These are phyloP conservation scores for Knufia fluminis DNA, from an alignment of 2,329 filamentous ascomycete species.

Conservation along the genomic window DNA sequence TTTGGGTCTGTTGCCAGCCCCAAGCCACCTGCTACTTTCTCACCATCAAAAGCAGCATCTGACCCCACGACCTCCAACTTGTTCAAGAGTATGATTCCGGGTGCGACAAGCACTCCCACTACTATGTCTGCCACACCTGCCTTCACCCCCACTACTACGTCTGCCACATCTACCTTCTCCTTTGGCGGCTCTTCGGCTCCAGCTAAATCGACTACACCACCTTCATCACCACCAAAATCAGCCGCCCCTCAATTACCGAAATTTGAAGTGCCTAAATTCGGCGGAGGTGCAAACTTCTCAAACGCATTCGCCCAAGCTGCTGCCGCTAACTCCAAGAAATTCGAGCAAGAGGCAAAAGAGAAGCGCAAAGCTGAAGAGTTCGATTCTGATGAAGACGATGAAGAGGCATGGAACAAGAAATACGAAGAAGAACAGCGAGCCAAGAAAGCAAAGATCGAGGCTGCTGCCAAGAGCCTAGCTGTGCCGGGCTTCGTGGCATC, in stretches of 20 bases:
- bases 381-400: constrained; percentile 44
- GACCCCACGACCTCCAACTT: constrained; percentile 8
- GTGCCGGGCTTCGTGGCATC: constrained; percentile 17
- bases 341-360: constrained; percentile 35
- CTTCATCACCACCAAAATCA: constrained; percentile 19
- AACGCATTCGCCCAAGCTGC: constrained; percentile 33
- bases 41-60: neutral
- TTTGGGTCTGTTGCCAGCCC: neutral
- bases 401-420: constrained; percentile 39
- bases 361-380: constrained; percentile 44
- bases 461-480: constrained; percentile 27
- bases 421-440: constrained; percentile 38
- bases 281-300: constrained; percentile 30
- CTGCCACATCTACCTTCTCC: neutral
- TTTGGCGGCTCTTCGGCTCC: constrained; percentile 1
- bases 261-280: constrained; percentile 29
- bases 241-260: constrained; percentile 9
- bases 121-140: neutral
- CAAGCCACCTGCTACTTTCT: constrained; percentile 4
- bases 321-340: constrained; percentile 29
- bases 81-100: constrained; percentile 9
- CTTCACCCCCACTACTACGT: neutral
- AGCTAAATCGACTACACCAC: constrained; percentile 20
- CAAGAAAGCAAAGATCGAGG: constrained; percentile 35
- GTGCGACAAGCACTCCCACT: neutral